Evolutionary conservation across 169 alveolate species (phyloP), one percentile per base, ranked within the genome.

Genomic region (Besnoitia besnoiti): DNA sequence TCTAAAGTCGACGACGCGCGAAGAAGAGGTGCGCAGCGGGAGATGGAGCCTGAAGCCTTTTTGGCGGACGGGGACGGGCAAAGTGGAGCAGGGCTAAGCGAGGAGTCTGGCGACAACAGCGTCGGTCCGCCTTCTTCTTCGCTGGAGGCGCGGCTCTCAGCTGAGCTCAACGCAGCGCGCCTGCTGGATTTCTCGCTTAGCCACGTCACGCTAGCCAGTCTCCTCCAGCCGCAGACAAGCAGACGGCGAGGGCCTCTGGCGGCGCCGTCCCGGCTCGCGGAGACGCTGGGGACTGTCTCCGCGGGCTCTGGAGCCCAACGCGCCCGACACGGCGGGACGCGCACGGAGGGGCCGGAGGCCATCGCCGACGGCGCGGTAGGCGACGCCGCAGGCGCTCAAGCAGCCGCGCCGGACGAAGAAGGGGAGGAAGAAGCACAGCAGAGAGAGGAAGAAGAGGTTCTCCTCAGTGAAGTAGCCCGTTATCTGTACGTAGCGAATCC

Each of bases 401-500:
- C 62, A 50, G 62, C 62, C 30, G 77, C 77, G 77, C 33, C 77
- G 33, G 21, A n/a, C 30, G 77, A 4, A 5, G 80, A 37, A 42
- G 0, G 44, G 46, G 12, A 19, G 44, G 24, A 35, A n/a, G 44
- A 16, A 37, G 16, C 35, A 4, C 59, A 77, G 37, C n/a, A 77
- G 37, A 77, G 87, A 35, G 87, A 55, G 33, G 59, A 24, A 39
- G 49, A 2, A 27, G 59, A 37, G 35, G 50, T 35, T 24, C 87
- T 77, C 35, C n/a, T 77, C 37, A 8, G 30, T 0, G 87, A 30
- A 55, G 12, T 77, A 3, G 87, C 87, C 16, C n/a, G 87, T 14
- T 77, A 77, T 30, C 87, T 77, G 39, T 39, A 39, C 87, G 55
- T 77, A 8, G 87, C 87, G 40, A 77, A 77, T 77, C 87, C 87